These are phyloP conservation scores for Eutrema salsugineum DNA, from an alignment of 441 rosid genomes.

Conservation along the genomic window DNA sequence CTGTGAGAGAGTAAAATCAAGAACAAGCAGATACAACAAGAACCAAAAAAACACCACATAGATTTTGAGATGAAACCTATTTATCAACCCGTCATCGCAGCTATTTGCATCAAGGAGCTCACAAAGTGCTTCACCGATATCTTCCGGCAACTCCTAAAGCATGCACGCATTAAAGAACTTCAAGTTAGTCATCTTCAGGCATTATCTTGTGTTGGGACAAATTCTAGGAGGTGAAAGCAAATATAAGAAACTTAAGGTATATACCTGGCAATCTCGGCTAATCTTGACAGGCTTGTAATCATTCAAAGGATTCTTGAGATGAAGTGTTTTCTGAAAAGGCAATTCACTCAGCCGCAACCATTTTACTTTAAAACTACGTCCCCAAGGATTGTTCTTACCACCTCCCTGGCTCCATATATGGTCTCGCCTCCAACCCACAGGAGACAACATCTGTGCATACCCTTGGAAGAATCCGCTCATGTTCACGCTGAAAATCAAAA, in stretches of 20 bases:
- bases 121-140: conserved; percentile 95
- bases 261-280: conserved; percentile 97
- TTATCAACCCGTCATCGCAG: conserved; percentile 43
- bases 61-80: conserved; percentile 42
- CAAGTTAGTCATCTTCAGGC: not conserved
- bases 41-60: conserved; percentile 1
- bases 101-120: conserved; percentile 71
- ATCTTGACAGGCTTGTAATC: conserved; percentile 95
- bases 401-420: conserved; percentile 88
- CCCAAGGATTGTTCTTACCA: conserved; percentile 90
- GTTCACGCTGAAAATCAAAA: conserved; percentile 93
- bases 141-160: conserved; percentile 75
- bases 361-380: conserved; percentile 87
- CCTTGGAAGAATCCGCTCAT: conserved; percentile 99
- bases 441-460: conserved; percentile 94
- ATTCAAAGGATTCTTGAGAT: conserved; percentile 93
- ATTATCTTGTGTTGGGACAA: not conserved
- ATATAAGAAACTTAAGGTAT: conserved; percentile 6
- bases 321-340: conserved; percentile 96
- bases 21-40: conserved; percentile 14
- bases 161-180: not conserved
- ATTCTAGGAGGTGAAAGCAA: not conserved
- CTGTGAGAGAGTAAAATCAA: conserved; percentile 18
- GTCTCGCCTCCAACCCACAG: conserved; percentile 94
- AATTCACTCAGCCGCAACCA: conserved; percentile 82